Percentiles rank a stretch among this genome's conserved stretches.
Evolutionary conservation across 352 stramenopile species (phyloP).

Genomic region (Phytophthora brassicae): DNA sequence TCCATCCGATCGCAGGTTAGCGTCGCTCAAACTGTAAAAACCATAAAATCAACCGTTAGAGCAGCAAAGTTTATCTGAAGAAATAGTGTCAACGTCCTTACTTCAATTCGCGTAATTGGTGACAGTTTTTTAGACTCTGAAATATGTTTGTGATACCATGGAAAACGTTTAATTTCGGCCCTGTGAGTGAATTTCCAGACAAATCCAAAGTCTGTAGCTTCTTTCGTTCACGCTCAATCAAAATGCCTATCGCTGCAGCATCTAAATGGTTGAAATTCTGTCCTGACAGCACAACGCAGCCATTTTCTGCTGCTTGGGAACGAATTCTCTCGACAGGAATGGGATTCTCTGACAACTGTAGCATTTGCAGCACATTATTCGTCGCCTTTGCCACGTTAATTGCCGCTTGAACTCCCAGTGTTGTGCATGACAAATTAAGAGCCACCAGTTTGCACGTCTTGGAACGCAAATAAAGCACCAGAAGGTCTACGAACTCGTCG

Average conservation of each 20-base stretch:
- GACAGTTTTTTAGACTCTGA: constrained; percentile 45
- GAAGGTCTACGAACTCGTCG: constrained; percentile 59
- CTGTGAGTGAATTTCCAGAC: constrained; percentile 56
- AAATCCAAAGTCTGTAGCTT: constrained; percentile 57
- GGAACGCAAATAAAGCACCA: constrained; percentile 54
- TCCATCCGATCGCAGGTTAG: constrained; percentile 55
- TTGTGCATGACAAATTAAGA: constrained; percentile 51
- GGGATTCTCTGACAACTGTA: constrained; percentile 51
- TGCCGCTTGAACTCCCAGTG: constrained; percentile 52
- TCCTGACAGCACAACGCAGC: constrained; percentile 24
- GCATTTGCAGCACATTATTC: constrained; percentile 40
- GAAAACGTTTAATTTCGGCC: constrained; percentile 48
- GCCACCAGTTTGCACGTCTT: constrained; percentile 49
- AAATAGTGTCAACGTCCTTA: constrained; percentile 11
- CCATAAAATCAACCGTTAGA: not conserved
- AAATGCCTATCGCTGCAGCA: constrained; percentile 47
- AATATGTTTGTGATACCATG: constrained; percentile 55
- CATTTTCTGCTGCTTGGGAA: constrained; percentile 30
- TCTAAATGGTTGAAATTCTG: constrained; percentile 63
- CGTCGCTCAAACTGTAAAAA: constrained; percentile 33
- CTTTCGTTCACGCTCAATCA: constrained; percentile 50
- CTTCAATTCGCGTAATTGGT: constrained; percentile 56
- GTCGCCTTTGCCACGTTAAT: constrained; percentile 40
- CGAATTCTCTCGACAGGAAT: constrained; percentile 41
- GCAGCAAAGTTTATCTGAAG: not conserved